Base-by-base conservation (phyloP, 768 basidiomycete genomes). In the Postia placenta region DNA sequence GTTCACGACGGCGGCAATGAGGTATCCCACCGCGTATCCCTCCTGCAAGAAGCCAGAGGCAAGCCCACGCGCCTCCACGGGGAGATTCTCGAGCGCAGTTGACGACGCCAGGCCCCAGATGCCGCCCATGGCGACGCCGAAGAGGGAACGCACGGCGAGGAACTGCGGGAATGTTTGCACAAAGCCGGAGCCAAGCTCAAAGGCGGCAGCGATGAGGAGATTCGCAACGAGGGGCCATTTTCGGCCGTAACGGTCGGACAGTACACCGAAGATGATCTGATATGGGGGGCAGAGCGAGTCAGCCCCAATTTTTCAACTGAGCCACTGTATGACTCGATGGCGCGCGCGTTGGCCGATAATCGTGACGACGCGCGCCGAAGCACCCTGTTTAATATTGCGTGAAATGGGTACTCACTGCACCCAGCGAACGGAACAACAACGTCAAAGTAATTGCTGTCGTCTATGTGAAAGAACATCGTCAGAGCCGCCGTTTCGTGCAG, bases 191-290 rank as follows among this genome's bases (percentile, higher is more conserved):
- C 82, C 87, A 20, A 96, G 78, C 59, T 92, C 82, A 45, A 96
- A 78, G 4, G 76, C 63, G 12, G 78, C 73, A 52, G 91, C 78
- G 41, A 93, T 61, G 22, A 91, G 39, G 19, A 94, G 73, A 63
- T 92, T 93, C 54, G 58, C 54, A 24, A 95, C 80, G 4, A 94
- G 73, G 3, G 92, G 92, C 92, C 92, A 98, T 74, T 94, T 95
- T 24, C 94, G 79, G 3, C 94, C 94, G 63, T 74, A 95, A 3
- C 94, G 80, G 64, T 96, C 94, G 1, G 87, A 87, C n/a, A 85
- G 57, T 37, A 92, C 63, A 40, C 92, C 92, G 56, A 95, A 93
- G 56, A 92, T 69, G 42, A 92, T 48, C 69, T 69, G 36, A 19
- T 44, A 26, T 15, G 33, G 17, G 22, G 33, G 44, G 15, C 12